Percentiles rank a stretch among this genome's conserved stretches.
Conservation (phyloP, 768 basidiomycete species). For the Suillus plorans region DNA sequence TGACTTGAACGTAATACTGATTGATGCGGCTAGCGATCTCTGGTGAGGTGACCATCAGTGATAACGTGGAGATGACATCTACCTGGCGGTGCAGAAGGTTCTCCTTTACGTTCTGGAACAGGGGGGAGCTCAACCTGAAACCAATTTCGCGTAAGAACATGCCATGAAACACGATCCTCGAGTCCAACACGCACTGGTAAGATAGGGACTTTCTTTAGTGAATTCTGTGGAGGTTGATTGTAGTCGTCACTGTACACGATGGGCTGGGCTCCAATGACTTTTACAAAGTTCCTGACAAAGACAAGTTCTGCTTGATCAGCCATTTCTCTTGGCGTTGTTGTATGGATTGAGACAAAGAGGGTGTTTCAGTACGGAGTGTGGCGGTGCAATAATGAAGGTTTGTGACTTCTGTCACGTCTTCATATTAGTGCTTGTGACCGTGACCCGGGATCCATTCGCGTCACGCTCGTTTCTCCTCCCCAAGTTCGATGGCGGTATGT, state of each 20-base stretch:
- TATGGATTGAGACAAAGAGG: constrained; percentile 1
- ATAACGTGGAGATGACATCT: constrained; percentile 9
- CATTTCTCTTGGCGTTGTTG: constrained; percentile 26
- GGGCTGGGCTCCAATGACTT: constrained; percentile 64
- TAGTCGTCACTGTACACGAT: constrained; percentile 73
- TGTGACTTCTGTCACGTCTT: background rate
- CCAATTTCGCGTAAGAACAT: constrained; percentile 4
- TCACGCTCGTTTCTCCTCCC: constrained; percentile 19
- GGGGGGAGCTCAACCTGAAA: constrained; percentile 58
- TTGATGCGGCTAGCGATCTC: constrained; percentile 18
- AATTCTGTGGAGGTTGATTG: constrained; percentile 65
- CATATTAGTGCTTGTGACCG: background rate
- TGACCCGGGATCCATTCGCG: constrained; percentile 17
- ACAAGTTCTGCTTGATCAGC: constrained; percentile 59
- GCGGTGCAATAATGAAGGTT: constrained; percentile 1
- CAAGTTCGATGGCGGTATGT: constrained; percentile 39
- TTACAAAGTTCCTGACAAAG: constrained; percentile 66
- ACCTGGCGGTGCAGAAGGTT: constrained; percentile 33
- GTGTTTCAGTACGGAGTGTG: background rate
- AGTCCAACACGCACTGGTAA: constrained; percentile 51
- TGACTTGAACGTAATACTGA: constrained; percentile 86
- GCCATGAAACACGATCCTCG: constrained; percentile 11
- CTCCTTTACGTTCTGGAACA: constrained; percentile 52
- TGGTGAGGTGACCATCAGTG: constrained; percentile 13
- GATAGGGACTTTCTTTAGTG: constrained; percentile 67